Evolutionary conservation across 768 basidiomycete species (phyloP).

Genomic region (Coprinellus micaceus): DNA sequence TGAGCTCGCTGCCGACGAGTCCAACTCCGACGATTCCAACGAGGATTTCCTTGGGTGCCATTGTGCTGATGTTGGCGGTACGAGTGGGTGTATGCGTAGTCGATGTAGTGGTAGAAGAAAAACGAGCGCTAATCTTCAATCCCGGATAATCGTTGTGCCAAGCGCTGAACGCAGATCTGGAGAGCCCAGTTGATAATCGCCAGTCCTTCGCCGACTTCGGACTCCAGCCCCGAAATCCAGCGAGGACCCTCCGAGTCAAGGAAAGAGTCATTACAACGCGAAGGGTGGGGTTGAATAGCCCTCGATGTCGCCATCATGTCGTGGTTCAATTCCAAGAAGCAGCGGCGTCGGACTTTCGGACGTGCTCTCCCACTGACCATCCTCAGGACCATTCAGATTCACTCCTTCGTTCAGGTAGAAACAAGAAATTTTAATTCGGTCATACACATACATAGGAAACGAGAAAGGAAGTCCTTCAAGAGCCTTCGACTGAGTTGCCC

Average conservation of each 20-base stretch:
- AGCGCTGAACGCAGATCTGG: background rate
- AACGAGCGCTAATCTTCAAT: background rate
- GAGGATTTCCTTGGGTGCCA: constrained; percentile 30
- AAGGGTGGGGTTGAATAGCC: no score
- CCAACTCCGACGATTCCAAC: constrained; percentile 90
- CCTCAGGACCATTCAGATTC: no score
- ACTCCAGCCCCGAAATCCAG: background rate
- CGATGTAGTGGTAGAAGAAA: background rate
- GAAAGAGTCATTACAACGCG: no score
- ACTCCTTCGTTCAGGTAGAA: no score
- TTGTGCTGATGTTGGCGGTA: constrained; percentile 15
- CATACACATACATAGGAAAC: no score
- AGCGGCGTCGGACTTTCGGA: background rate
- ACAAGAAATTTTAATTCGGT: no score
- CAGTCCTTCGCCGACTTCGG: no score
- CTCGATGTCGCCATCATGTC: background rate
- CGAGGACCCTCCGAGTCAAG: background rate
- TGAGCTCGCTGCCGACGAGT: constrained; percentile 85
- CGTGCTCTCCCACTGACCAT: background rate
- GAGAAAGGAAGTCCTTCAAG: no score
- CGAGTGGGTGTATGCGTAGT: background rate
- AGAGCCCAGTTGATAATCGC: background rate
- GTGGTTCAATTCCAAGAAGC: background rate
- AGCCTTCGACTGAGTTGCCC: no score
- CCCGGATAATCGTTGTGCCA: background rate